These are phyloP conservation scores for Colletotrichum somersetense DNA, from an alignment of 2,329 filamentous ascomycete genomes.

Conservation along the genomic window DNA sequence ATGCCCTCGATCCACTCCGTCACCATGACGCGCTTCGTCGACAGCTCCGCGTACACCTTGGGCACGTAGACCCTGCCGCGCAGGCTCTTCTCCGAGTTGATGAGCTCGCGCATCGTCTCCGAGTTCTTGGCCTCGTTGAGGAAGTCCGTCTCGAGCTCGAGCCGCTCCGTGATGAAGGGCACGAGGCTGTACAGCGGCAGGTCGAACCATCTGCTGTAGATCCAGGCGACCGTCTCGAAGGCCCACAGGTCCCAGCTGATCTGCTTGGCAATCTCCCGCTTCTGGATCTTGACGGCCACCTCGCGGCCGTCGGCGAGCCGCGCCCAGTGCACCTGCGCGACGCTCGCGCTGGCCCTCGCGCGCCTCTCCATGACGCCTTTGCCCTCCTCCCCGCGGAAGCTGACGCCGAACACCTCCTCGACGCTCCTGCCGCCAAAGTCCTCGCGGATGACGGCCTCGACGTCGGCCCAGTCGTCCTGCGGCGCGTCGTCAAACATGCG, in stretches of 20 bases:
- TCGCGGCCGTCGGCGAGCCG: constrained; percentile 86
- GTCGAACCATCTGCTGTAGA: constrained; percentile 91
- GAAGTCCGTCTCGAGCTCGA: constrained; percentile 95
- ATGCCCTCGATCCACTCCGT: constrained; percentile 99
- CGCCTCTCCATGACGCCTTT: constrained; percentile 72
- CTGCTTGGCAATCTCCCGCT: constrained; percentile 91
- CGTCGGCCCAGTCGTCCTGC: constrained; percentile 88
- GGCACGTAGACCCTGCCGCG: constrained; percentile 89
- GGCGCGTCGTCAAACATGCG: constrained; percentile 98
- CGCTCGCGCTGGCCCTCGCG: constrained; percentile 83
- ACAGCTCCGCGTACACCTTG: constrained; percentile 84
- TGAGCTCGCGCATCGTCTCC: constrained; percentile 82
- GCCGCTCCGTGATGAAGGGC: constrained; percentile 92
- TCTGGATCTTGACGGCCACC: constrained; percentile 97
- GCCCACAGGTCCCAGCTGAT: constrained; percentile 96
- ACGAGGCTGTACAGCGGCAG: constrained; percentile 93
- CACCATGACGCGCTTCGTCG: constrained; percentile 86
- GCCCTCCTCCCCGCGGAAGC: constrained; percentile 79
- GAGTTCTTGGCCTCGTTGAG: constrained; percentile 91
- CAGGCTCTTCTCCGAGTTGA: constrained; percentile 81
- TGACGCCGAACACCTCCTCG: constrained; percentile 93
- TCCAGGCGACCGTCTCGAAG: constrained; percentile 87
- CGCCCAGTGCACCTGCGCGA: constrained; percentile 98
- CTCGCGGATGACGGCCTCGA: constrained; percentile 85
- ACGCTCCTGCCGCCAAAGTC: constrained; percentile 88